These are phyloP conservation scores for Skeletonema potamos DNA, from an alignment of 108 stramenopile species.

Conservation along the genomic window DNA sequence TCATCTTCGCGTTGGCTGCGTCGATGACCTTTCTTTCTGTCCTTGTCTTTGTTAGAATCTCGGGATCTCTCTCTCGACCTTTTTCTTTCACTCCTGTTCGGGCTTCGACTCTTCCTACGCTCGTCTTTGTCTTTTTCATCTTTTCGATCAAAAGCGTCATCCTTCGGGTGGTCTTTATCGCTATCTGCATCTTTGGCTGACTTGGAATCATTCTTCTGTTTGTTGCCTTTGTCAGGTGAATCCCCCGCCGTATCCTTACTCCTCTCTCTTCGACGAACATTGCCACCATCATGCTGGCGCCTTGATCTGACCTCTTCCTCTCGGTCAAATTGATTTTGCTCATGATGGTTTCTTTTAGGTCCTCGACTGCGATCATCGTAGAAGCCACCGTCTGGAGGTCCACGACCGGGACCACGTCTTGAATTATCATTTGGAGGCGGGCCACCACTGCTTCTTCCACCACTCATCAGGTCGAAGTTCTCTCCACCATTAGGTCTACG, in stretches of 20 bases:
- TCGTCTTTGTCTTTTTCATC: neutral
- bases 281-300: neutral
- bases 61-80: conserved; percentile 2
- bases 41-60: conserved; percentile 9
- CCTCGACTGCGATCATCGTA: neutral
- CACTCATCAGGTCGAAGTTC: neutral
- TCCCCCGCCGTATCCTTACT: conserved; percentile 6
- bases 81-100: conserved; percentile 10
- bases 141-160: too few species aligned
- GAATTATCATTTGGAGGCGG: neutral
- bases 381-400: neutral
- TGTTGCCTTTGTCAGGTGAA: conserved; percentile 18
- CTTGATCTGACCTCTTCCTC: neutral
- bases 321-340: neutral
- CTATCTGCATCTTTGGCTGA: conserved; percentile 22
- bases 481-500: neutral
- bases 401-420: neutral
- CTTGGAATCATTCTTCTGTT: conserved; percentile 6
- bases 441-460: neutral
- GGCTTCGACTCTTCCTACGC: neutral
- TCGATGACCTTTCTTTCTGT: conserved; percentile 17
- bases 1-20: conserved; percentile 16
- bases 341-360: neutral
- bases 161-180: conserved; percentile 4
- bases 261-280: neutral